phyloP scores from a whole-genome alignment of 371 early-diverging fungal genomes.

The Thermomucor indicae-seudaticae region DNA sequence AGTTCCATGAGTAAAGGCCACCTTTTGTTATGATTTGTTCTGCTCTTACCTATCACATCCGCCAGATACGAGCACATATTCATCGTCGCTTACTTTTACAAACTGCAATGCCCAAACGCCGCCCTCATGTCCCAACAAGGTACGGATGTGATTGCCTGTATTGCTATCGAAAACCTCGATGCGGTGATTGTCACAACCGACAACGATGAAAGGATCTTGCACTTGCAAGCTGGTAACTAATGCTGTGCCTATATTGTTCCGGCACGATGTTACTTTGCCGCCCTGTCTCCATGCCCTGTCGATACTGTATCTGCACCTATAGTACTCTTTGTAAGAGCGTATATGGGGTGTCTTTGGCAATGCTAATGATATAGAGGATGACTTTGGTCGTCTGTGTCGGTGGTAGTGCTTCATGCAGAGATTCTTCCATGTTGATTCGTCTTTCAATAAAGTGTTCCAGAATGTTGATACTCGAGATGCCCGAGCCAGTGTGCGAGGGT shows the following conservation, averaged over 20 bases:
- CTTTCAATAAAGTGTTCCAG: conserved; percentile 76
- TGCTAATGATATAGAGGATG: too few relatives aligned
- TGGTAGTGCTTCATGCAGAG: conserved; percentile 2
- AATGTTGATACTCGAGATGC: conserved; percentile 67
- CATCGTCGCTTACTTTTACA: conserved; percentile 40
- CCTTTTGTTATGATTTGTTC: conserved; percentile 15
- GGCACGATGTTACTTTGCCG: conserved; percentile 24
- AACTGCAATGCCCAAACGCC: conserved; percentile 94
- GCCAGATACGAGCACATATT: conserved; percentile 56
- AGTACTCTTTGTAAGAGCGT: conserved; percentile 59
- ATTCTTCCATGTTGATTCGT: conserved; percentile 20
- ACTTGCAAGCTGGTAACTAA: conserved; percentile 87
- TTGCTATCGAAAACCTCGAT: conserved; percentile 82
- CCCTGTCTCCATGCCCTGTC: conserved; percentile 69
- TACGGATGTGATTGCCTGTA: conserved; percentile 59
- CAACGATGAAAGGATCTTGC: conserved; percentile 78
- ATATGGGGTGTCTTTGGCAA: conserved; percentile 1
- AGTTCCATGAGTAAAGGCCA: neutral
- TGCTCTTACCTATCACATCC: conserved; percentile 67
- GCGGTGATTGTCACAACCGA: conserved; percentile 80
- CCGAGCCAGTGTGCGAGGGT: conserved; percentile 70
- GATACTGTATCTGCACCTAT: conserved; percentile 60
- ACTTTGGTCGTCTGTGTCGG: conserved; percentile 5
- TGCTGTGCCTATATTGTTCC: conserved; percentile 61
- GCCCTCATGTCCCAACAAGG: conserved; percentile 82